Evolutionary conservation across 2,329 filamentous ascomycete species (phyloP), one percentile per base, ranked within the genome.

Genomic region (Trichophaea hybrida): DNA sequence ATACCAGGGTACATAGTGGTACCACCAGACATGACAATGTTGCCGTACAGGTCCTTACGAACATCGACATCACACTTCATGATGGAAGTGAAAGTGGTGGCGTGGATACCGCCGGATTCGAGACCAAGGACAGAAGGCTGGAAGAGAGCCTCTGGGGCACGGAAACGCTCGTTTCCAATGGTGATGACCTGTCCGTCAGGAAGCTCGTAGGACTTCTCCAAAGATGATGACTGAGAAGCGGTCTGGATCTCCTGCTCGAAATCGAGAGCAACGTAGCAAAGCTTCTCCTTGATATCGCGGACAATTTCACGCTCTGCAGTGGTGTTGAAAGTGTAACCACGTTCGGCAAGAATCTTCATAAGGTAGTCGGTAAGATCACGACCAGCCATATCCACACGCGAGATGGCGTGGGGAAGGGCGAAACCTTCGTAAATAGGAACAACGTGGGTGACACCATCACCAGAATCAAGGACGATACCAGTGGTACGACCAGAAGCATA

Each of bases 61-160:
- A 98, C 93, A 77, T 98, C 93, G 77, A 98, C 90, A 78, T 98
- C 93, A 78, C 93, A 97, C 87, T 98, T 98, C 89, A 97, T 97
- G 85, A 98, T 96, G 73, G 93, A 97, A 86, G 97, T 97, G 88
- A 96, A 97, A 72, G 93, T 97, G 75, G 91, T 97, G 75, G 95
- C 90, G 80, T 97, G 93, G 78, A 98, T 97, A 79, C 93, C 93
- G 74, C 91, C 91, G 76, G 84, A 89, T 80, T 98, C 93, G 73
- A 96, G 90, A 85, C 93, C 93, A 71, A 98, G 81, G 71, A 97
- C 91, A 69, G 86, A 93, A 74, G 93, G 93, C 82, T 96, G 88
- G 90, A 98, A 98, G 72, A 98, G 87, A 77, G 93, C 91, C 82
- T 98, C 93, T 70, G 93, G 93, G 75, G 91, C 91, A 79, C 93